A percentile compares a stretch with the other conserved stretches of the same genome.
Conservation (phyloP, 140 eudicot genomes). For the Stevia rebaudiana region DNA sequence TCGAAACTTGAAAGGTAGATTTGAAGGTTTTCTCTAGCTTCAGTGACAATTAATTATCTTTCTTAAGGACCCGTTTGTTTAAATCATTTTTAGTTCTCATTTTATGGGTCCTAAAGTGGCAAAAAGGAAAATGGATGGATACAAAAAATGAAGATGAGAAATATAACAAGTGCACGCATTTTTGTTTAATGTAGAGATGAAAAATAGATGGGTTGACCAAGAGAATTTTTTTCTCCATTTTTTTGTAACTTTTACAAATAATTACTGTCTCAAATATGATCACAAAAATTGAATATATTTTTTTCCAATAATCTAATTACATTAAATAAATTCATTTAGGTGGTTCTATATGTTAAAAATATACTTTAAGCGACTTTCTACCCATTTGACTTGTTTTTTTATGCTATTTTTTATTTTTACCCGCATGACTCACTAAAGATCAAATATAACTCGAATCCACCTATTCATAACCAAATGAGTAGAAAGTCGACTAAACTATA, state of each 20-base stretch:
- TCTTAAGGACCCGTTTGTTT: not conserved
- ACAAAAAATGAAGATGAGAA: slow-evolving; percentile 6
- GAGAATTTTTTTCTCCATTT: not conserved
- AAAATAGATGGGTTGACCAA: not conserved
- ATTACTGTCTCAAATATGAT: too few species aligned
- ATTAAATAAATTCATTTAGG: not conserved
- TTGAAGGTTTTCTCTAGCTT: not conserved
- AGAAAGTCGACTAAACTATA: too few species aligned
- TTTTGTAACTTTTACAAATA: not conserved
- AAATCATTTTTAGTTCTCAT: not conserved
- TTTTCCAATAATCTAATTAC: not conserved
- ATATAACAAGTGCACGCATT: not conserved
- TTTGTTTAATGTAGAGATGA: not conserved
- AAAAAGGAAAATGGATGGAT: not conserved
- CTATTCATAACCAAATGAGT: not conserved
- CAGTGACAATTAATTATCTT: not conserved
- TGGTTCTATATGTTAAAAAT: not conserved
- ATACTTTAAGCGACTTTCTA: not conserved
- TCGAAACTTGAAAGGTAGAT: too few species aligned
- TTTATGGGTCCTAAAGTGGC: not conserved
- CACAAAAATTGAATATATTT: not conserved
- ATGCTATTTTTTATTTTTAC: not conserved
- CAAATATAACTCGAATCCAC: not conserved
- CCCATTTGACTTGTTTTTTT: not conserved
- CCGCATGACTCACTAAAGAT: not conserved